These are phyloP conservation scores for Camelina neglecta DNA, from an alignment of 345 rosid species.

Conservation along the genomic window DNA sequence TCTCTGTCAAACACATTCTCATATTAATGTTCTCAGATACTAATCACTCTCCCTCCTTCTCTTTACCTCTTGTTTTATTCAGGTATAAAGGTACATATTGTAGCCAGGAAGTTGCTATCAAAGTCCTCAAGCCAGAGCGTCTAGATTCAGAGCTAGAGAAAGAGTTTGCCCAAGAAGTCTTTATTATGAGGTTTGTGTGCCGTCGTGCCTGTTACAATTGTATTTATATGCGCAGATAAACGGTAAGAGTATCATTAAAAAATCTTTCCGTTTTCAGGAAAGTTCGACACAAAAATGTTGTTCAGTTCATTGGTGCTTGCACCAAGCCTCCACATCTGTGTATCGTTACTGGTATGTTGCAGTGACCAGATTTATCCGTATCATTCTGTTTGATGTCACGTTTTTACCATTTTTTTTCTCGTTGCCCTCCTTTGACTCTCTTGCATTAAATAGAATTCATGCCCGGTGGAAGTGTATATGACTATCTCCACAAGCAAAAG, in stretches of 20 bases:
- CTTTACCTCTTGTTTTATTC: slow-evolving; percentile 29
- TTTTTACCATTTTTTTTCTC: slow-evolving; percentile 17
- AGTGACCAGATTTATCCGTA: slow-evolving; percentile 12
- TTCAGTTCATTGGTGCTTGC: slow-evolving; percentile 98
- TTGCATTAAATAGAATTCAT: slow-evolving; percentile 64
- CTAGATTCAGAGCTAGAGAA: slow-evolving; percentile 79
- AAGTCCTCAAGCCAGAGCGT: slow-evolving; percentile 94
- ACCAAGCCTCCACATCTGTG: slow-evolving; percentile 91
- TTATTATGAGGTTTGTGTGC: slow-evolving; percentile 79
- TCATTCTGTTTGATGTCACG: slow-evolving; percentile 19
- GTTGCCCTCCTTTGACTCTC: slow-evolving; percentile 22
- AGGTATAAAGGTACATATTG: slow-evolving; percentile 95
- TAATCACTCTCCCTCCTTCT: slow-evolving; percentile 13
- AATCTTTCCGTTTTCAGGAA: slow-evolving; percentile 59
- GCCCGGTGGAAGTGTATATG: slow-evolving; percentile 99
- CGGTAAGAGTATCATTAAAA: slow-evolving; percentile 12
- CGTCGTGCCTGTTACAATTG: slow-evolving; percentile 13
- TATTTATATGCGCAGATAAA: slow-evolving; percentile 16
- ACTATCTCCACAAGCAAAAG: slow-evolving; percentile 91
- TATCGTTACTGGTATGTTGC: slow-evolving; percentile 79
- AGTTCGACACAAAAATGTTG: slow-evolving; percentile 95
- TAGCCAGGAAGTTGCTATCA: slow-evolving; percentile 97
- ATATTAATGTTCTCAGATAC: slow-evolving; percentile 24
- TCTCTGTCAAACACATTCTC: slow-evolving; percentile 21
- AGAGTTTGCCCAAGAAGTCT: slow-evolving; percentile 98